Percentiles rank a stretch among this genome's conserved stretches.
Conservation (phyloP, 768 basidiomycete species). For the Mycena haematopus region DNA sequence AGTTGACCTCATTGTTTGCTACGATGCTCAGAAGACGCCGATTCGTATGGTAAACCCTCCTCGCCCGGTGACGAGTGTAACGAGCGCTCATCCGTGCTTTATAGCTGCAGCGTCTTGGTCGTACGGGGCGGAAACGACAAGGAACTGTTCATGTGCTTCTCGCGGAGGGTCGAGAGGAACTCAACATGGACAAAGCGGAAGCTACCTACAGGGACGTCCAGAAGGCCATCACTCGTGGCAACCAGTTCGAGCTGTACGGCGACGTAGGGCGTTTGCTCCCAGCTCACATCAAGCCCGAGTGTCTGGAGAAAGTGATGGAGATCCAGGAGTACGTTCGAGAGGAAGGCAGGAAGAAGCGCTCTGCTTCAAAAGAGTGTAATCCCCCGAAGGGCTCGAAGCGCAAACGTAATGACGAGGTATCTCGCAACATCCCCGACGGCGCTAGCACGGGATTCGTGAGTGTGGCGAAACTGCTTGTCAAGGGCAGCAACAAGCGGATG, state of each 20-base stretch:
- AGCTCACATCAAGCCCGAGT: conserved; percentile 73
- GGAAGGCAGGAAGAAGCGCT: conserved; percentile 46
- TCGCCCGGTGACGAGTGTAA: conserved; percentile 1
- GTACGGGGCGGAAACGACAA: conserved; percentile 91
- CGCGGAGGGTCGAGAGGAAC: conserved; percentile 89
- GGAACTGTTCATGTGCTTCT: conserved; percentile 92
- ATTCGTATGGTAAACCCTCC: conserved; percentile 83
- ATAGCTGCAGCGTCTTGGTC: conserved; percentile 93
- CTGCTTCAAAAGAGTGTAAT: conserved; percentile 38
- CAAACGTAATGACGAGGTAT: conserved; percentile 71
- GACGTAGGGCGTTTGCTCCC: conserved; percentile 91
- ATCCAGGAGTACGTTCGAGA: conserved; percentile 75
- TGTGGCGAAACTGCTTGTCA: conserved; percentile 67
- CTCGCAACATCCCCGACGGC: conserved; percentile 76
- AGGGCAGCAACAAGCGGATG: conserved; percentile 54
- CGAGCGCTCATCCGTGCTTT: conserved; percentile 16
- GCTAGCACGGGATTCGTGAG: conserved; percentile 76
- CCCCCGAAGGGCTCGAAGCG: conserved; percentile 57
- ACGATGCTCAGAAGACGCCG: conserved; percentile 95
- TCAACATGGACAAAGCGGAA: conserved; percentile 88
- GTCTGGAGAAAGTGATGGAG: conserved; percentile 82
- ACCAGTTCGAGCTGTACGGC: conserved; percentile 88
- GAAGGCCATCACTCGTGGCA: conserved; percentile 82
- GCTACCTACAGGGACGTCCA: conserved; percentile 89
- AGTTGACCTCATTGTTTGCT: conserved; percentile 94